Evolutionary conservation across 2,329 filamentous ascomycete species (phyloP).

Genomic region (Ophiosphaerella korrae): DNA sequence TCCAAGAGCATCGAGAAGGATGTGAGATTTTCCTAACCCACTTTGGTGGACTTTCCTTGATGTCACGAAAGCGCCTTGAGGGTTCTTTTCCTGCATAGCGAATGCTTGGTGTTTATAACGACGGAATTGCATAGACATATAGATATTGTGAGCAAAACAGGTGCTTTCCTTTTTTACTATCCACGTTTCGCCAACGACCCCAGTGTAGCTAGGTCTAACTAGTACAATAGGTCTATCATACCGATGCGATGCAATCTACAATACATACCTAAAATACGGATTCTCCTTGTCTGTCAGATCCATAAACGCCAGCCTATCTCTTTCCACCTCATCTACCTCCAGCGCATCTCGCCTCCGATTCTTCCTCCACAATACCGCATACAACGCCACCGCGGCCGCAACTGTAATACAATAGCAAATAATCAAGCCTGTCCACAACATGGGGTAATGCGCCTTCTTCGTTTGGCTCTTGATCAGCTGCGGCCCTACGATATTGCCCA

Average conservation of each 20-base stretch:
- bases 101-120: neutral
- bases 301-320: constrained; percentile 54
- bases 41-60: neutral
- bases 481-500: constrained; percentile 77
- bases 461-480: constrained; percentile 72
- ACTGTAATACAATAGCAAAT: constrained; percentile 73
- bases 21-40: constrained; percentile 34
- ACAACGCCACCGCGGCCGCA: constrained; percentile 60
- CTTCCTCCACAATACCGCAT: constrained; percentile 59
- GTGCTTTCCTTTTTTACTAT: neutral
- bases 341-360: constrained; percentile 57
- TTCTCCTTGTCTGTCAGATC: constrained; percentile 64
- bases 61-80: neutral
- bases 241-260: constrained; percentile 12
- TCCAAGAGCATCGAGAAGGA: constrained; percentile 73
- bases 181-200: neutral
- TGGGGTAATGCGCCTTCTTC: constrained; percentile 69
- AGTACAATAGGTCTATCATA: neutral
- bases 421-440: constrained; percentile 72
- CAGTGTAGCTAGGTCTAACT: no score
- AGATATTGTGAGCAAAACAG: neutral
- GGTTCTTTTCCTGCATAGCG: neutral
- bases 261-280: constrained; percentile 61
- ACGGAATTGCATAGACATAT: neutral
- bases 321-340: constrained; percentile 63